Evolutionary conservation across 495 filamentous ascomycete genomes (phyloP).

Genomic region (Chaetomidium leptoderma): DNA sequence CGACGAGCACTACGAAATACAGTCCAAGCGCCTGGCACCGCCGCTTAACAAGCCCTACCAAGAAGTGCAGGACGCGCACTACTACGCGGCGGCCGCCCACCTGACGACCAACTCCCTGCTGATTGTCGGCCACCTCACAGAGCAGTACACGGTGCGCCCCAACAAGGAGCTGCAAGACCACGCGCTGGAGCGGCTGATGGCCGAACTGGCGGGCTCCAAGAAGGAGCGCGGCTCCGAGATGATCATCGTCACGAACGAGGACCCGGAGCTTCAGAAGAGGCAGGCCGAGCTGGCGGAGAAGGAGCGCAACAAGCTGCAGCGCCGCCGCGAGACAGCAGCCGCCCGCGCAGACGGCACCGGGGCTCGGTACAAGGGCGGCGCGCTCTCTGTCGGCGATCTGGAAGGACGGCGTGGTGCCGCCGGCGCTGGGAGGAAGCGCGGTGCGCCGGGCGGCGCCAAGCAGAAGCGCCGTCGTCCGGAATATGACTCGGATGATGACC

Average conservation of each 20-base stretch:
- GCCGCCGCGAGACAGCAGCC: conserved; percentile 62
- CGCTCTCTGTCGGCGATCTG: conserved; percentile 67
- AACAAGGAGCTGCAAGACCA: conserved; percentile 68
- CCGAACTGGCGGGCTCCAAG: conserved; percentile 59
- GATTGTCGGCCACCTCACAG: conserved; percentile 74
- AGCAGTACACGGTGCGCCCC: conserved; percentile 67
- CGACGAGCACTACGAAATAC: conserved; percentile 72
- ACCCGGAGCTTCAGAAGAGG: conserved; percentile 75
- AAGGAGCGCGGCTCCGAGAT: conserved; percentile 46
- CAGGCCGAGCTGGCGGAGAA: conserved; percentile 71
- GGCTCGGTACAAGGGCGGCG: conserved; percentile 48
- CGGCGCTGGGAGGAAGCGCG: conserved; percentile 41
- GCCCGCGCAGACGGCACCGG: conserved; percentile 57
- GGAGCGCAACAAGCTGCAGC: conserved; percentile 62
- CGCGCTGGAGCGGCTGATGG: conserved; percentile 70
- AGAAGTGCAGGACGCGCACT: conserved; percentile 68
- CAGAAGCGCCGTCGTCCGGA: conserved; percentile 46
- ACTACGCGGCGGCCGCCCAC: conserved; percentile 73
- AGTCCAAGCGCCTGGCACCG: conserved; percentile 70
- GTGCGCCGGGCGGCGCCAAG: conserved; percentile 38
- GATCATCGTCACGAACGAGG: conserved; percentile 59
- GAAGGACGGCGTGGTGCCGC: conserved; percentile 53
- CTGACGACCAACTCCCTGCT: conserved; percentile 65
- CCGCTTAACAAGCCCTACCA: conserved; percentile 56
- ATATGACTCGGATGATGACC: conserved; percentile 62